Conservation (phyloP, 495 filamentous ascomycete genomes). For the Chaetomidium leptoderma region DNA sequence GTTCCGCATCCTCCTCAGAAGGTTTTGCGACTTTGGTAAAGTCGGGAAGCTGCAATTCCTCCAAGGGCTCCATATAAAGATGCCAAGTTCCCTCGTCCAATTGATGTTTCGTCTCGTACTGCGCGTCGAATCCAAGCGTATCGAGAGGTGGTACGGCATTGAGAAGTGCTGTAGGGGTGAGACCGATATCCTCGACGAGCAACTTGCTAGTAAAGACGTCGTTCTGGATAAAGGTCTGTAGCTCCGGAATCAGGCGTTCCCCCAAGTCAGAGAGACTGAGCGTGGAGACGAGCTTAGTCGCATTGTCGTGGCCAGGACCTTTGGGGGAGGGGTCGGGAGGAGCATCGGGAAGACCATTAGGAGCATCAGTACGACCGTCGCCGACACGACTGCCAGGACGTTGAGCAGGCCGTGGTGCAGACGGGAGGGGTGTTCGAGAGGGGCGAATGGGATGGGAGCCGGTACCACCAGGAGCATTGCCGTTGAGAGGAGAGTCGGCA, state of each 20-base stretch:
- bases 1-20: neutral
- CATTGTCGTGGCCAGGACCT: neutral
- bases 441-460: neutral
- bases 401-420: neutral
- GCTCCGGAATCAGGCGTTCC: conserved; percentile 6
- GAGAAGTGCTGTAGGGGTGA: neutral
- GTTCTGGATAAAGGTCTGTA: conserved; percentile 7
- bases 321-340: neutral
- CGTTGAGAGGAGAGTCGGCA: neutral
- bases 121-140: neutral
- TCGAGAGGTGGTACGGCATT: neutral
- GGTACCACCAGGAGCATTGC: neutral
- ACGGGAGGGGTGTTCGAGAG: neutral
- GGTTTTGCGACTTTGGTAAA: neutral
- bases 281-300: neutral
- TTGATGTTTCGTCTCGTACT: neutral
- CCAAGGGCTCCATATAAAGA: neutral
- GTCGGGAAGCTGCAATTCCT: neutral
- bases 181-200: neutral
- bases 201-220: conserved; percentile 4
- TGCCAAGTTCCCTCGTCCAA: neutral
- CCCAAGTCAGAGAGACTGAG: conserved; percentile 4
- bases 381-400: neutral
- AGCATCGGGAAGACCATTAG: neutral
- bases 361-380: neutral